phyloP scores from a whole-genome alignment of 2,329 filamentous ascomycete genomes.

The Davidsoniella eucalypti region DNA sequence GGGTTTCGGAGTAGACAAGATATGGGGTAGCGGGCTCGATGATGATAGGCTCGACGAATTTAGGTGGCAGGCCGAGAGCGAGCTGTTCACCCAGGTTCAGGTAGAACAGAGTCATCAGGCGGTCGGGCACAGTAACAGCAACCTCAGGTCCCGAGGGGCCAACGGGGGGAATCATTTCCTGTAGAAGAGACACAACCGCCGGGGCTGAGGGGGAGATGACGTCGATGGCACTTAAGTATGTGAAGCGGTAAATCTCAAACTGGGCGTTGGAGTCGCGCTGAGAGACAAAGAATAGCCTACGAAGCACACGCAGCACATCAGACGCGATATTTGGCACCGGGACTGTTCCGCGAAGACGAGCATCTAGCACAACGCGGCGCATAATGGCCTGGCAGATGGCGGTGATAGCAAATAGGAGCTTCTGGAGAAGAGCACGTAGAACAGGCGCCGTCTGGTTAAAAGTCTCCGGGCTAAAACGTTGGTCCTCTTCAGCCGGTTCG shows the following conservation, averaged over 20 bases:
- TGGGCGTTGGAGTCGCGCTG: constrained; percentile 53
- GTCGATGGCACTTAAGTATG: constrained; percentile 69
- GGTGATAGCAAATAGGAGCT: constrained; percentile 58
- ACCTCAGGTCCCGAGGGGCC: constrained; percentile 33
- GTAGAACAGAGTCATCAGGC: constrained; percentile 72
- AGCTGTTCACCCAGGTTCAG: constrained; percentile 77
- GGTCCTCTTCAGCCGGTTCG: constrained; percentile 48
- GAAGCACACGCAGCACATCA: constrained; percentile 56
- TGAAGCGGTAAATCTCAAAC: constrained; percentile 74
- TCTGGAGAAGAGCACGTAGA: constrained; percentile 60
- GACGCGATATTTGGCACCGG: constrained; percentile 48
- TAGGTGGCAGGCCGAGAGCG: constrained; percentile 48
- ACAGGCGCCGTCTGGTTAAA: constrained; percentile 48
- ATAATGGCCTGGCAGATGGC: constrained; percentile 60
- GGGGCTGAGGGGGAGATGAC: constrained; percentile 55
- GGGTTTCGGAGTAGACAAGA: constrained; percentile 33
- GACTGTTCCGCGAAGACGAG: constrained; percentile 22
- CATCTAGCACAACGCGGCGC: constrained; percentile 42
- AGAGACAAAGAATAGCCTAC: constrained; percentile 69
- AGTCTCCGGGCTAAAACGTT: constrained; percentile 48
- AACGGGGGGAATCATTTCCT: constrained; percentile 38
- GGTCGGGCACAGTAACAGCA: constrained; percentile 26
- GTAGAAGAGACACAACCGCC: constrained; percentile 50
- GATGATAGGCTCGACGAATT: constrained; percentile 50
- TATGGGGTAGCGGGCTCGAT: constrained; percentile 61